Percentiles rank a stretch among this genome's conserved stretches.
Conservation (phyloP, 78 protist genomes). For the Dictyostelium brefeldianum region DNA sequence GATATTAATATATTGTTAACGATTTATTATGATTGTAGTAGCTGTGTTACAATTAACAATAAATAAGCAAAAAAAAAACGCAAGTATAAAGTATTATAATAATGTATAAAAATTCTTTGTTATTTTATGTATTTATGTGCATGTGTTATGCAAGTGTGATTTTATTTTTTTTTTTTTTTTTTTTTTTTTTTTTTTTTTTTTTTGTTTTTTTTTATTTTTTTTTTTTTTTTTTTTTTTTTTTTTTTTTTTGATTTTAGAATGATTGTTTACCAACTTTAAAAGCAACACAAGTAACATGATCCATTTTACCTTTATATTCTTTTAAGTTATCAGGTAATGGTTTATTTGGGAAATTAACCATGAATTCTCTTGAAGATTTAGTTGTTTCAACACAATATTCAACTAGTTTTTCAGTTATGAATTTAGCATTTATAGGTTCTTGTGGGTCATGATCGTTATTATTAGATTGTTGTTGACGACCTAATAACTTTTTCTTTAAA, state of each 20-base stretch:
- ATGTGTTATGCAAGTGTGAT: neutral
- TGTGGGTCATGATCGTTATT: neutral
- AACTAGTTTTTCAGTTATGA: conserved; percentile 62
- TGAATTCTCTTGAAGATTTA: conserved; percentile 72
- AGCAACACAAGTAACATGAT: conserved; percentile 82
- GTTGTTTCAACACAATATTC: conserved; percentile 79
- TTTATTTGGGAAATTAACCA: conserved; percentile 75
- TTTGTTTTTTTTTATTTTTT: neutral
- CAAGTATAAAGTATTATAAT: neutral
- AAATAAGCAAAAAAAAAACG: neutral
- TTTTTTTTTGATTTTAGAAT: neutral
- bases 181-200: neutral
- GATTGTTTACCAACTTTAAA: conserved; percentile 76
- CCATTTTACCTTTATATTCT: conserved; percentile 87
- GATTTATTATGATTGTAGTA: too few species aligned
- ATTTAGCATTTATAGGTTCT: conserved; percentile 56
- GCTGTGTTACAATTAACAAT: too few species aligned
- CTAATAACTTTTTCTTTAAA: conserved; percentile 38
- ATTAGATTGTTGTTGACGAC: neutral
- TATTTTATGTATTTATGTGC: too few species aligned
- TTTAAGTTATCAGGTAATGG: conserved; percentile 73
- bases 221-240: neutral
- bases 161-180: neutral
- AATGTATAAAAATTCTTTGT: too few species aligned
- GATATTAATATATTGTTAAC: too few species aligned